phyloP scores from a whole-genome alignment of 441 rosid genomes.

The Eutrema salsugineum region DNA sequence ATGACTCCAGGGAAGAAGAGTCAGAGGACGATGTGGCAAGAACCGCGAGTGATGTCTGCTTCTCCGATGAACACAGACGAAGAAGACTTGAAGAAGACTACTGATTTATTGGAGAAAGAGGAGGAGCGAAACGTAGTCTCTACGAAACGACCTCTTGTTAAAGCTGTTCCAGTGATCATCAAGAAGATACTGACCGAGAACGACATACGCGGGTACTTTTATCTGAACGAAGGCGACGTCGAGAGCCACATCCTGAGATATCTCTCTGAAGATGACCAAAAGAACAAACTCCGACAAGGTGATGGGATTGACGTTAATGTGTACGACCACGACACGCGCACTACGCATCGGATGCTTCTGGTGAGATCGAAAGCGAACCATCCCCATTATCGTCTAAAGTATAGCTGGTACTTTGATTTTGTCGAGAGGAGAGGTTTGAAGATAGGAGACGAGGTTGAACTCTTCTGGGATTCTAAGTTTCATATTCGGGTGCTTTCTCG shows the following conservation, averaged over 20 bases:
- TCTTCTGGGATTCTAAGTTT: neutral
- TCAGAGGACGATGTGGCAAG: neutral
- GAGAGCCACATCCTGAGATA: neutral
- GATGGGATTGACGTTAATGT: neutral
- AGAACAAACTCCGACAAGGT: neutral
- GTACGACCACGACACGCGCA: neutral
- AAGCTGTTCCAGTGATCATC: neutral
- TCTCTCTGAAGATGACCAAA: neutral
- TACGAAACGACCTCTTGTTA: neutral
- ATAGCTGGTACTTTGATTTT: neutral
- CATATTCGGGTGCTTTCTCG: constrained; percentile 4
- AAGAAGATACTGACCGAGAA: neutral
- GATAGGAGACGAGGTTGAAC: constrained; percentile 1
- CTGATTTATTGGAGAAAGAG: neutral
- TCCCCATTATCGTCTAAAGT: neutral
- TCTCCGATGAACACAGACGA: neutral
- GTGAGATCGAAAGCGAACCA: neutral
- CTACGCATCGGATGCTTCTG: neutral
- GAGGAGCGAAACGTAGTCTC: neutral
- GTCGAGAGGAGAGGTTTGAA: neutral
- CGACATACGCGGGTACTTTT: neutral
- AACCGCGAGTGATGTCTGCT: neutral
- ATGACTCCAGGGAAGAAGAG: neutral
- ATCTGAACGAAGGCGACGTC: neutral
- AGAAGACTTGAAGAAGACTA: neutral